Base-by-base conservation (phyloP, 2,329 filamentous ascomycete genomes). In the Hypoxylon sp. region DNA sequence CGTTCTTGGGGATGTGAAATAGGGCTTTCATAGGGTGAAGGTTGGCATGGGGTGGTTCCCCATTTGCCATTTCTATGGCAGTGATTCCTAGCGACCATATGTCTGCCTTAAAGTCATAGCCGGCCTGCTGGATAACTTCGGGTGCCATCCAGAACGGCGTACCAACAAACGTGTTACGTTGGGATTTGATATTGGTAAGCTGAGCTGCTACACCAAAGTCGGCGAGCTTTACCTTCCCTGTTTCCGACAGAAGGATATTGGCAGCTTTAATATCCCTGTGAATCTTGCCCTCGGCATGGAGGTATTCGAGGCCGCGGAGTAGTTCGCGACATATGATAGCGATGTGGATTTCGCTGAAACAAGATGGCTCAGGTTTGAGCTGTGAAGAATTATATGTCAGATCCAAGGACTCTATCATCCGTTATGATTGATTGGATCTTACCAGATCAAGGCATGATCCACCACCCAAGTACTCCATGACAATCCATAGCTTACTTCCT, bases 131-230 rank as follows among this genome's bases (percentile, higher is more conserved):
- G 73, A 97, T 97, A 37, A 97, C 94, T 78, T 97, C 94, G 1
- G 94, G 94, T 0, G 94, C 94, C 94, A 97, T 97, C 94, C 94
- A 97, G 78, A 97, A 97, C 0, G 96, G 96, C 0, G 95, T 98
- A 19, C 96, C 96, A 19, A 99, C 96, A 77, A 99, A 98, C 0
- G 96, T 99, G 81, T 98, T 95, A 60, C 96, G 90, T 80, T 98
- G 94, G 2, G 95, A 98, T 81, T 98, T 98, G 83, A 98, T 97
- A 78, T 98, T 97, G 68, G 94, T 97, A 75, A 99, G 86, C 80
- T 99, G 96, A 31, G 96, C 95, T 6, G 96, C 96, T 46, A 99
- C 96, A 66, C 96, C 96, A 78, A 99, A 99, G 81, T 99, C 95
- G 44, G 95, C 95, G 73, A 98, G 86, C 84, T 98, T 98, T 79